Evolutionary conservation across 1,139 yeast genomes (phyloP).

Genomic region (Yamadazyma trypodendri): DNA sequence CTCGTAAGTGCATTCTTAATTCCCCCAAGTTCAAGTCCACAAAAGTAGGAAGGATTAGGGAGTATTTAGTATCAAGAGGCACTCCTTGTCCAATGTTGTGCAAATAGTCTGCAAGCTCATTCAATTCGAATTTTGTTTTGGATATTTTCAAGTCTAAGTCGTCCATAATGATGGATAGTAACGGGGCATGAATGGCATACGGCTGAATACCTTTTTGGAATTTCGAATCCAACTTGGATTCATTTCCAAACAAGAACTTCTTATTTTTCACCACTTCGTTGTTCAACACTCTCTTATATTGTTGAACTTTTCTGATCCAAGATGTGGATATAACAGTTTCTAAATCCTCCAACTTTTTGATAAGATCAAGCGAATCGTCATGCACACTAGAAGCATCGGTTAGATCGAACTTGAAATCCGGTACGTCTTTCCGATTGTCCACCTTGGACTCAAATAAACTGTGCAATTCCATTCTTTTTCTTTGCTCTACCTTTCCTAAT

Average conservation of each 20-base stretch:
- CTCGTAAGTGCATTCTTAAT: conserved; percentile 56
- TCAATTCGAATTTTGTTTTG: conserved; percentile 55
- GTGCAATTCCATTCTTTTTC: conserved; percentile 58
- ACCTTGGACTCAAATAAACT: conserved; percentile 45
- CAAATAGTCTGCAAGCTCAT: conserved; percentile 57
- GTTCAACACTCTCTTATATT: conserved; percentile 40
- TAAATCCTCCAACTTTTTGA: conserved; percentile 15
- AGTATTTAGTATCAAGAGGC: conserved; percentile 67
- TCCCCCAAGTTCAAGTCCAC: conserved; percentile 50
- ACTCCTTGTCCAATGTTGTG: conserved; percentile 78
- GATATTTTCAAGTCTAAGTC: conserved; percentile 54
- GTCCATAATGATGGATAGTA: conserved; percentile 57
- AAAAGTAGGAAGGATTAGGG: conserved; percentile 65
- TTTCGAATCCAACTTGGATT: conserved; percentile 41
- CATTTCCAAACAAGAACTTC: conserved; percentile 45
- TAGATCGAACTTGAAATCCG: neutral
- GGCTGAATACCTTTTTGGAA: conserved; percentile 58
- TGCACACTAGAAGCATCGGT: conserved; percentile 2
- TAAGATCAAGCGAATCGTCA: conserved; percentile 5
- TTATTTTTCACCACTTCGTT: conserved; percentile 53
- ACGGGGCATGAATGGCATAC: conserved; percentile 60
- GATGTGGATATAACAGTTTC: conserved; percentile 26
- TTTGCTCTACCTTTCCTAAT: conserved; percentile 72
- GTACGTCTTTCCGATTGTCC: neutral
- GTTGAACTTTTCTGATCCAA: conserved; percentile 52